Evolutionary conservation across 2,329 filamentous ascomycete species (phyloP), one percentile per base, ranked within the genome.

Genomic region (Calonectria pseudoturangicola): DNA sequence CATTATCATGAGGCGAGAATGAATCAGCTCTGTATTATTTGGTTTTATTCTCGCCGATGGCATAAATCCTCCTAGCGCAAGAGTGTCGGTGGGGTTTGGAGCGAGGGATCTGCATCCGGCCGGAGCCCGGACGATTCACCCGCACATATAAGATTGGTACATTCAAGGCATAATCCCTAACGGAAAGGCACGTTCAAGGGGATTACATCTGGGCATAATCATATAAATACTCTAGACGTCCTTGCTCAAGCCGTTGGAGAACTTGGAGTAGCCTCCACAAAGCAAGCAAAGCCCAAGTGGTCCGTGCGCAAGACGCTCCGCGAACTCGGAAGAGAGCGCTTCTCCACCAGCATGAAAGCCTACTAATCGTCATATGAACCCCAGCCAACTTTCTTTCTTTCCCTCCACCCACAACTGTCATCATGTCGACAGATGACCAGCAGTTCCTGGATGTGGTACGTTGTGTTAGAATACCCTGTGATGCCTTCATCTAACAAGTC

Each of bases 371-470:
- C 80, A 82, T 81, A 79, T 76, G 74, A 70, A 74, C 72, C 66
- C 67, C 79, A 75, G 75, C 77, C 66, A 74, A 73, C 73, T 74
- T 75, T 78, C 73, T 77, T 74, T 68, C 68, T 71, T 62, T 70
- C 74, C 75, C 72, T 72, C 70, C 75, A 79, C 72, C 74, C 60
- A 60, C 50, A 72, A 64, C 66, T 50, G 66, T 54, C 82, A 89
- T 81, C 77, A 96, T 96, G 94, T 93, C 94, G 77, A 92, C 91
- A 82, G 93, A 96, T 82, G 93, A 95, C 82, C 92, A 95, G 85
- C 92, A 93, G 79, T 93, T 96, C 81, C 86, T 95, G 76, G 93
- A 95, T 85, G 88, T 93, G 82, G 94, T 96, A 86, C 88, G 92
- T 76, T 36, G 60, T 64, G 27, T 56, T 25, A 41, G 15, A 15